Conservation (phyloP, 768 basidiomycete species). For the Pleurotus salmoneostramineus region DNA sequence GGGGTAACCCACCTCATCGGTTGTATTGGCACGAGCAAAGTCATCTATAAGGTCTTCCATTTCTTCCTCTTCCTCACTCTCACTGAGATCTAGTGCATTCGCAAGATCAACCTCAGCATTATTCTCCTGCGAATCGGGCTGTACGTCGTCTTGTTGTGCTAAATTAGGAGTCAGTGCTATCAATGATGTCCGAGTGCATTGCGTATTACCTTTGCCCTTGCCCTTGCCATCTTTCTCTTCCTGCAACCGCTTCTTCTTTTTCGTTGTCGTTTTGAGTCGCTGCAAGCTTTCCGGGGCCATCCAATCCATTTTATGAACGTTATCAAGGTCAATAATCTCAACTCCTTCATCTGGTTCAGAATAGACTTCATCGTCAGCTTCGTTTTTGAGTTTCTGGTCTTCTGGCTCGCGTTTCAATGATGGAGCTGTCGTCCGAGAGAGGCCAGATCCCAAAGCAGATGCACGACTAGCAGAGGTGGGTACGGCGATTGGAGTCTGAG, state of each 20-base stretch:
- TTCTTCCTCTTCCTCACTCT: conserved; percentile 76
- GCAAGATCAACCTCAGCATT: conserved; percentile 39
- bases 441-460: conserved; percentile 38
- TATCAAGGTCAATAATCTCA: conserved; percentile 82
- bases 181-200: neutral
- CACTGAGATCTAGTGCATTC: conserved; percentile 67
- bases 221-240: conserved; percentile 33
- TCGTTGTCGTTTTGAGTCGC: conserved; percentile 35
- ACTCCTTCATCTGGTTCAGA: conserved; percentile 88
- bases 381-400: conserved; percentile 21
- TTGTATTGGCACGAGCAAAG: conserved; percentile 43
- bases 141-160: conserved; percentile 5
- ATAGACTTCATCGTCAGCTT: conserved; percentile 65
- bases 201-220: conserved; percentile 25
- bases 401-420: conserved; percentile 40
- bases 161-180: neutral
- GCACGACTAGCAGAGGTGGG: conserved; percentile 13
- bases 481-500: conserved; percentile 40
- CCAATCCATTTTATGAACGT: conserved; percentile 77
- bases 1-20: conserved; percentile 32
- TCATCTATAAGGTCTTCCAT: conserved; percentile 75
- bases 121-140: conserved; percentile 8
- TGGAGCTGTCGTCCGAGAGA: conserved; percentile 48
- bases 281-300: conserved; percentile 79
- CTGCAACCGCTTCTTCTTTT: conserved; percentile 37